Evolutionary conservation across 2,329 filamentous ascomycete genomes (phyloP).

Genomic region (Alternaria sp.): DNA sequence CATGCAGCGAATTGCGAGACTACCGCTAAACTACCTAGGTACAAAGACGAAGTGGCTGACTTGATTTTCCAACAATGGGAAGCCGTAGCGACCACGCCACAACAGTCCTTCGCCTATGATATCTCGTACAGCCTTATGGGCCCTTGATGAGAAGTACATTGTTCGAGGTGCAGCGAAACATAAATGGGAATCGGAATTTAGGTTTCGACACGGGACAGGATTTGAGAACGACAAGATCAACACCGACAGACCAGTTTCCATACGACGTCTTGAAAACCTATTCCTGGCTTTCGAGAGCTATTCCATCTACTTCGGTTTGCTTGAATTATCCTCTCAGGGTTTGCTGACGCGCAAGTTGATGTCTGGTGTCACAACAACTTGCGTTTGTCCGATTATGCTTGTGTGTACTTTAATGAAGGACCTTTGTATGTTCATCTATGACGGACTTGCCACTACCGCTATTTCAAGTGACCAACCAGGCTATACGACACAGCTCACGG

Average conservation of each 20-base stretch:
- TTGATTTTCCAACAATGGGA: conserved; percentile 5
- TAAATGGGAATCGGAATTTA: neutral
- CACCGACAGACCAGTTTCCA: neutral
- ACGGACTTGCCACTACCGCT: neutral
- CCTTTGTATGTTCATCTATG: neutral
- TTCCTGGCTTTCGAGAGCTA: neutral
- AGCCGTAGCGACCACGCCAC: neutral
- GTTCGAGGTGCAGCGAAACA: neutral
- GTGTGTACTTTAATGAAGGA: neutral
- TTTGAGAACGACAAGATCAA: neutral
- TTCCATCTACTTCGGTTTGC: neutral
- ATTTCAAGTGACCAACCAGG: neutral
- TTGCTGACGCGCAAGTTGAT: neutral
- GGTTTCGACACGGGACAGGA: neutral
- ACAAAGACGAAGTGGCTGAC: conserved; percentile 1
- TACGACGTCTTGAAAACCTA: neutral
- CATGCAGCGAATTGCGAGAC: neutral
- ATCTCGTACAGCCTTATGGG: neutral
- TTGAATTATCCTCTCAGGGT: neutral
- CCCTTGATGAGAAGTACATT: neutral
- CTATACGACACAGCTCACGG: neutral
- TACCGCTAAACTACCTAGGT: neutral
- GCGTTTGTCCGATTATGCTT: neutral
- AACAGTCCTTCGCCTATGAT: neutral
- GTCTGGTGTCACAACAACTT: neutral